Evolutionary conservation across 2,329 filamentous ascomycete genomes (phyloP), one percentile per base, ranked within the genome.

Genomic region (Colletotrichum incanum): DNA sequence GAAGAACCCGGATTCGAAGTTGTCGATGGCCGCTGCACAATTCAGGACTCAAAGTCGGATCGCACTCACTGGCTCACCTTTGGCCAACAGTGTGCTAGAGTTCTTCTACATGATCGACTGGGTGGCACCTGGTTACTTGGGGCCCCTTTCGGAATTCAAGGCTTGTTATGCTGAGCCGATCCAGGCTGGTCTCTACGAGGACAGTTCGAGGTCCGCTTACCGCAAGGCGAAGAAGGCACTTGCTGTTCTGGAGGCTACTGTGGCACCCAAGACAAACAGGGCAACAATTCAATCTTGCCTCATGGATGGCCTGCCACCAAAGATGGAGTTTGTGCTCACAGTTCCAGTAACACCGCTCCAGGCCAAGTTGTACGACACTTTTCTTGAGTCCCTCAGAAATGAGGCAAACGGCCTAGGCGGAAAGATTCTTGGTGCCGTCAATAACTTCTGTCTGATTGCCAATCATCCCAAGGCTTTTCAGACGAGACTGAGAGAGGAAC

Each of bases 21-120:
- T 92, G 43, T 84, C 90, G 54, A 74, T 80, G 47, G 86, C 88
- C 7, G 89, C 91, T 26, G 83, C 84, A 1, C 80, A 84, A 14
- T 92, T 98, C 78, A 85, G 80, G 72, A 93, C 94, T 0, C 89
- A 84, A 65, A 92, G 88, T 72, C 91, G 95, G 14, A 93, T 98
- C 74, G 95, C 94, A 7, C 85, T 98, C 73, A 97, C 95, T 0
- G 95, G 95, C 0, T 96, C 95, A 0, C 95, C 95, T 0, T 84
- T 98, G 63, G 91, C 93, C 5, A 98, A 98, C 78, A 93, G 94
- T 63, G 90, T 98, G 0, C 84, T 88, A 37, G 95, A 98, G 76
- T 97, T 97, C 78, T 94, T 92, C 78, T 84, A 91, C n/a, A 94
- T 97, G 90, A 92, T 98, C 70, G 89, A 95, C 74, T 98, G 94